Evolutionary conservation across 345 rosid species (phyloP).

Genomic region (Lagerstroemia speciosa): DNA sequence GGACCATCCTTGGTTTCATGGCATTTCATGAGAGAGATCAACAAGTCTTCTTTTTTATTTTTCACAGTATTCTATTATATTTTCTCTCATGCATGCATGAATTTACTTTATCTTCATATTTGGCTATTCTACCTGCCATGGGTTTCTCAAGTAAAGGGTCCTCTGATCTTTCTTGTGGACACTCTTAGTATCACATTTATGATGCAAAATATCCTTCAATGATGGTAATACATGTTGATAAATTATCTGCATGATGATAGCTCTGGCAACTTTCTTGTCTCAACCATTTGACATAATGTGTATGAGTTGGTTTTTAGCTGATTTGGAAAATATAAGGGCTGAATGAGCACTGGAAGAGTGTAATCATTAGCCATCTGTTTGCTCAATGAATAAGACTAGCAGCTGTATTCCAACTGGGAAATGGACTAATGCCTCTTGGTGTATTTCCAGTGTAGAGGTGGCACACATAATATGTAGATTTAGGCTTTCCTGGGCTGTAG

Average conservation of each 20-base stretch:
- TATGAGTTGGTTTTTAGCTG: not conserved
- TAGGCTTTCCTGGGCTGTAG: not conserved
- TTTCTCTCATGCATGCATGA: not conserved
- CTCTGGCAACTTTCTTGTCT: not conserved
- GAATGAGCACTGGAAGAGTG: not conserved
- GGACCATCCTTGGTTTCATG: not conserved
- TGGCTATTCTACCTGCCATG: not conserved
- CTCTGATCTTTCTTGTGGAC: not conserved
- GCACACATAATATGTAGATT: not conserved
- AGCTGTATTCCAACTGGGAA: not conserved
- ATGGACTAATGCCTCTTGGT: not conserved
- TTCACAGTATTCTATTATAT: no score
- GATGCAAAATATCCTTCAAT: not conserved
- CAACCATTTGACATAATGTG: not conserved
- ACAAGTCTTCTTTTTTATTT: not conserved
- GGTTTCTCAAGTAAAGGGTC: not conserved
- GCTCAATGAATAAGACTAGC: not conserved
- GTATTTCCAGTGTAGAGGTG: not conserved
- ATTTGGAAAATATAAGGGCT: not conserved
- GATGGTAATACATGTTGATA: not conserved
- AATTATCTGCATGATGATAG: not conserved
- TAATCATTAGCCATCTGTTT: not conserved
- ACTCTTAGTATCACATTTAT: not conserved
- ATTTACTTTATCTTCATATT: not conserved
- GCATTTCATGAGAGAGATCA: not conserved